phyloP scores from a whole-genome alignment of 805 yeast species.

The Lachancea lanzarotensis region DNA sequence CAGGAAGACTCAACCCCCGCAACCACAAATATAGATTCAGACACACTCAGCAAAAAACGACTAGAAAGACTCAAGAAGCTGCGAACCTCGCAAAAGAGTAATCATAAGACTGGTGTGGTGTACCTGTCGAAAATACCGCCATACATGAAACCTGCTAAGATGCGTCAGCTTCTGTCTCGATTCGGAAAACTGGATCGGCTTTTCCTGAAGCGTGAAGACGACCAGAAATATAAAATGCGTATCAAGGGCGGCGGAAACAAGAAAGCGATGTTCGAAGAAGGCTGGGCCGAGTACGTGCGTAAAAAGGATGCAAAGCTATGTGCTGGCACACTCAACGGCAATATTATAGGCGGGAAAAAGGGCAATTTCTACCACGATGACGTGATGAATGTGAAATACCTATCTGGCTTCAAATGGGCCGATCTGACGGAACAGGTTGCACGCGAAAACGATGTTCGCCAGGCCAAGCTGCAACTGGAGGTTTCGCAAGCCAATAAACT shows the following conservation, averaged over 20 bases:
- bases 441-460: conserved; percentile 80
- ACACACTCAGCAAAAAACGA: conserved; percentile 49
- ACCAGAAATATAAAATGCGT: conserved; percentile 54
- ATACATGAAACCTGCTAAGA: conserved; percentile 90
- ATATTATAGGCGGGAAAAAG: conserved; percentile 86
- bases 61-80: conserved; percentile 47
- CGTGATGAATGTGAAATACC: conserved; percentile 81
- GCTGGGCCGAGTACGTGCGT: conserved; percentile 89
- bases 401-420: conserved; percentile 91
- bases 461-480: conserved; percentile 80
- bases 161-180: conserved; percentile 69
- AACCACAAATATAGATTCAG: conserved; percentile 14
- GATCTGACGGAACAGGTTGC: conserved; percentile 92
- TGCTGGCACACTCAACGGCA: conserved; percentile 80
- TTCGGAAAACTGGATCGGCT: conserved; percentile 88
- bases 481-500: conserved; percentile 81
- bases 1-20: neutral
- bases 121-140: conserved; percentile 90
- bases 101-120: conserved; percentile 80
- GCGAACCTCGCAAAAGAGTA: conserved; percentile 42
- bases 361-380: conserved; percentile 90
- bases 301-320: conserved; percentile 86
- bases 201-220: conserved; percentile 80
- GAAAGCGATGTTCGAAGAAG: conserved; percentile 81
- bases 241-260: conserved; percentile 88